Evolutionary conservation across 441 rosid species (phyloP), one percentile per base, ranked within the genome.

Genomic region (Populus hybrid): DNA sequence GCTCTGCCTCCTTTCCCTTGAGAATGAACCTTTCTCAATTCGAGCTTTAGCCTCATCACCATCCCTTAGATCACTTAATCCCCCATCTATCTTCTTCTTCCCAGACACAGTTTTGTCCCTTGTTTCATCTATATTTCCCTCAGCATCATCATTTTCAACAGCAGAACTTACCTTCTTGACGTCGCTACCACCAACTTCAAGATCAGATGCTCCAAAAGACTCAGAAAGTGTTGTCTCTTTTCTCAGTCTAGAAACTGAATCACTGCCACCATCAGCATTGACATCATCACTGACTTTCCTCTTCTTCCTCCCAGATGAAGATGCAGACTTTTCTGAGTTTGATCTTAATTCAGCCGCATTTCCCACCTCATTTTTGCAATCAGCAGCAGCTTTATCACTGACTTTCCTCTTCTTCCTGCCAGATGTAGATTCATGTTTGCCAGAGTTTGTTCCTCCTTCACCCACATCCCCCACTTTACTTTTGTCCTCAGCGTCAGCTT

Each of bases 1-100:
- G 90, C 99, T 95, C 89, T 85, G 93, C 88, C 92, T 96, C 85
- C 97, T 86, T 80, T 90, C 95, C 78, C 99, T 88, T 61, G 82
- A 77, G 32, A 80, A 75, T 26, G 80, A 70, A 34, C 69, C 83
- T 36, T 84, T 84, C 80, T 73, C 77, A 21, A 65, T 67, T 72
- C 67, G 84, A 38, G 82, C 83, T 74, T 82, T 61, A 68, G 80
- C 65, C 72, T 80, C 84, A 11, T 78, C 81, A 76, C 82, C 80
- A 76, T 63, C 82, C 75, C 32, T 75, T 24, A 50, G 72, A 42
- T 61, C 61, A 34, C 61, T 70, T 16, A 67, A 50, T 66, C 63
- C 72, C 71, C 14, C 82, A 59, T 42, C 80, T 78, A 68, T 77
- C 81, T 82, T 78, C 82, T 73, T 83, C 74, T 69, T 80, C 10